Evolutionary conservation across 73 alveolate species (phyloP).

Genomic region (Paramecium sonneborni): DNA sequence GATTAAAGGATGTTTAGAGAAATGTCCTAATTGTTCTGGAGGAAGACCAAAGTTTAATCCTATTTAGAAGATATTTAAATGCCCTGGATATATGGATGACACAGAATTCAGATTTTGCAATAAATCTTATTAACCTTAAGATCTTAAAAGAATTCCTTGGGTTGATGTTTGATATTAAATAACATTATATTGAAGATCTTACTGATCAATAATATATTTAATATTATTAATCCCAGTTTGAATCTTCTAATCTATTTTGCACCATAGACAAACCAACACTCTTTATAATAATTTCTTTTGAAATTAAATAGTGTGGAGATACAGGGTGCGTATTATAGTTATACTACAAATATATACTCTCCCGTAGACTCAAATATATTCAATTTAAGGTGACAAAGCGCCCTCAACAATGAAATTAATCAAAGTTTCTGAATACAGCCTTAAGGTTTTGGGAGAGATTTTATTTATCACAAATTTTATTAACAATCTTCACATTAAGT

Average conservation of each 20-base stretch:
- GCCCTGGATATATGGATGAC: conserved; percentile 76
- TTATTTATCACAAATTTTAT: background rate
- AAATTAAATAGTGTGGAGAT: conserved; percentile 47
- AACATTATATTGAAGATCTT: background rate
- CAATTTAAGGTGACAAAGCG: conserved; percentile 48
- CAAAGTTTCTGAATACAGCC: conserved; percentile 55
- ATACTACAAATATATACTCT: background rate
- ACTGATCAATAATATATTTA: background rate
- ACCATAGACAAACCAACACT: conserved; percentile 51
- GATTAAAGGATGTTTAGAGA: conserved; percentile 65
- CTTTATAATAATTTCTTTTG: background rate
- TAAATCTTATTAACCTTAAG: background rate
- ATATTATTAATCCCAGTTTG: background rate
- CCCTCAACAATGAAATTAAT: conserved; percentile 20
- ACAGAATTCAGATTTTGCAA: conserved; percentile 64
- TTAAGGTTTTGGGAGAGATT: conserved; percentile 45
- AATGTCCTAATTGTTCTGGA: conserved; percentile 68
- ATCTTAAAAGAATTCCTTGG: background rate
- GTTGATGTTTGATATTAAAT: background rate
- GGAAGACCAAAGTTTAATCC: conserved; percentile 68
- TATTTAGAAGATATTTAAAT: conserved; percentile 30
- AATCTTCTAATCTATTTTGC: conserved; percentile 18
- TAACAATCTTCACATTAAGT: background rate
- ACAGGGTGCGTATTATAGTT: background rate
- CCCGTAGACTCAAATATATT: conserved; percentile 58